Percentiles rank a stretch among this genome's conserved stretches.
These are phyloP conservation scores for Fusarium beomiforme DNA, from an alignment of 2,329 filamentous ascomycete genomes.

Conservation along the genomic window DNA sequence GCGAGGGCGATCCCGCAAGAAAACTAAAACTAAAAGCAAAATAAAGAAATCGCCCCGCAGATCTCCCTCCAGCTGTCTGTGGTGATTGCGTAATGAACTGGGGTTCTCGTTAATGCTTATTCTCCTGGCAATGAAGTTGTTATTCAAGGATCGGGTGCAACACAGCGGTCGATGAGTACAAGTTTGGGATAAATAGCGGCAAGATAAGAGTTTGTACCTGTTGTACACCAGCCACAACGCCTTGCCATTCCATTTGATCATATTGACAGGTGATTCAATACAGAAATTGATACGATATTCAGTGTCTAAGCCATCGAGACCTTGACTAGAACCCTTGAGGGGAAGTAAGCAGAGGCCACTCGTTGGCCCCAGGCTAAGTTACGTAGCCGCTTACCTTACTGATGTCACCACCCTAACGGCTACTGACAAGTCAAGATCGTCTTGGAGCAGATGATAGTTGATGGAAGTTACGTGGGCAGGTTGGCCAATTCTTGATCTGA, in stretches of 20 bases:
- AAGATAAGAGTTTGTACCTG: conserved; percentile 11
- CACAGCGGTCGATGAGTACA: background rate
- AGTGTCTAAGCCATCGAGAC: conserved; percentile 7
- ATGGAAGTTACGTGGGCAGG: background rate
- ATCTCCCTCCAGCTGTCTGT: background rate
- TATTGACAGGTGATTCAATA: conserved; percentile 2
- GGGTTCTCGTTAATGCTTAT: conserved; percentile 24
- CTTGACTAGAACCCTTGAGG: conserved; percentile 3
- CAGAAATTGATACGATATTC: background rate
- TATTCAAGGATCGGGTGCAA: background rate
- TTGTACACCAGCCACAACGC: conserved; percentile 16
- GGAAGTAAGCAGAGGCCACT: conserved; percentile 23
- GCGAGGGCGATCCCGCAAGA: background rate
- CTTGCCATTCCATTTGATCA: conserved; percentile 9
- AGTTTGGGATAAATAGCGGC: background rate
- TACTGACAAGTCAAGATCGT: conserved; percentile 25
- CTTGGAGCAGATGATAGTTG: background rate
- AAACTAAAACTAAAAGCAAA: background rate
- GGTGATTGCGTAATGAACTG: conserved; percentile 30
- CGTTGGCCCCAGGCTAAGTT: conserved; percentile 7
- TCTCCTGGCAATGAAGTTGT: conserved; percentile 1
- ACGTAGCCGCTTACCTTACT: conserved; percentile 26
- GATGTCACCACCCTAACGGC: conserved; percentile 31
- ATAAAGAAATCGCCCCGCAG: background rate
- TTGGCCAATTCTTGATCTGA: conserved; percentile 30